These are phyloP conservation scores for Zymoseptoria brevis DNA, from an alignment of 2,329 filamentous ascomycete genomes.

Conservation along the genomic window DNA sequence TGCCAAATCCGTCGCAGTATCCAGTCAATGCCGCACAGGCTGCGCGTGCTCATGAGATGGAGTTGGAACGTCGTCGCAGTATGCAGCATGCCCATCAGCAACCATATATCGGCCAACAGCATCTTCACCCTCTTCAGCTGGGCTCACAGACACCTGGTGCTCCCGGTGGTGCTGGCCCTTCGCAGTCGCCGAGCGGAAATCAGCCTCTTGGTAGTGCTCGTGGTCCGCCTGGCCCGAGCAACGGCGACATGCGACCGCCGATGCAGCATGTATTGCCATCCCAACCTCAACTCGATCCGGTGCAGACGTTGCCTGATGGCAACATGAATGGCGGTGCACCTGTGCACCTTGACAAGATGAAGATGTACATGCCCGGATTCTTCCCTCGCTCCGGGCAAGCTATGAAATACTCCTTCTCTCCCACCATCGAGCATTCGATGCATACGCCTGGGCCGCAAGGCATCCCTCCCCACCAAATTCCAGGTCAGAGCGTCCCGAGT, in stretches of 20 bases:
- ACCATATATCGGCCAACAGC: slow-evolving; percentile 17
- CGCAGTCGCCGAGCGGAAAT: slow-evolving; percentile 3
- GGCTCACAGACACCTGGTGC: slow-evolving; percentile 8
- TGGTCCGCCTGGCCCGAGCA: neutral
- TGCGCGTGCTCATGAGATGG: slow-evolving; percentile 16
- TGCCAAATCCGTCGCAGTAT: slow-evolving; percentile 5
- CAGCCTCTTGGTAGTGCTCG: neutral
- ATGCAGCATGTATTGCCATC: neutral
- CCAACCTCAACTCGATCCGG: neutral
- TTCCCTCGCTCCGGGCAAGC: slow-evolving; percentile 20
- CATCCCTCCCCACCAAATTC: slow-evolving; percentile 12
- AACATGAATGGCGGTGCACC: neutral
- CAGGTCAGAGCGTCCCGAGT: slow-evolving; percentile 10
- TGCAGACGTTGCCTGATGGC: neutral
- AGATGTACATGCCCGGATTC: slow-evolving; percentile 18
- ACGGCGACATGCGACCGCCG: neutral
- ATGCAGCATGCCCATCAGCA: slow-evolving; percentile 16
- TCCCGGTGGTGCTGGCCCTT: slow-evolving; percentile 1
- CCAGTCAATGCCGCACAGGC: slow-evolving; percentile 5
- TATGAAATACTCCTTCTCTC: slow-evolving; percentile 27
- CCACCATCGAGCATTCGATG: slow-evolving; percentile 14
- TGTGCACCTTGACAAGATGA: slow-evolving; percentile 15
- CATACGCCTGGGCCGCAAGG: slow-evolving; percentile 17
- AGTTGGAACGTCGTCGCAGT: slow-evolving; percentile 18
- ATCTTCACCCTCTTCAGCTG: slow-evolving; percentile 18